Evolutionary conservation across 257 asterid species (phyloP), one percentile per base, ranked within the genome.

Genomic region (Lycium ferocissimum): DNA sequence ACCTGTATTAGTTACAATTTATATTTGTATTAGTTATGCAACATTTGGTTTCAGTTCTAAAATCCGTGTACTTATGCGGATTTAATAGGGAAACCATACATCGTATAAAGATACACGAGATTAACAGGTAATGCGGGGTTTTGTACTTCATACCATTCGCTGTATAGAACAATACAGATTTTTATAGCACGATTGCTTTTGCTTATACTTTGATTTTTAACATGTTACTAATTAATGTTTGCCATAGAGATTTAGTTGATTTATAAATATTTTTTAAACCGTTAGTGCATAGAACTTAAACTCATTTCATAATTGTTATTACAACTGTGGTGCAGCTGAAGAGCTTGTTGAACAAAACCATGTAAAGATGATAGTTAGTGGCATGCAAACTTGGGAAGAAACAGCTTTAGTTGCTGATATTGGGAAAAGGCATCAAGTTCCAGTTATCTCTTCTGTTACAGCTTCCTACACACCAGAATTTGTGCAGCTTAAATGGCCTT

Each of bases 301-400:
- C 80, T 72, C 80, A n/a, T 72, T 43, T 45, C 11, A 0, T 18
- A 45, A 0, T 20, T 73, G 11, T 47, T 73, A 4, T 73, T 47
- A 73, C 17, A 38, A 80, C 0, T 84, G 56, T 17, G 58, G 15
- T 63, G 81, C 92, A 91, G 93, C 91, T 43, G 85, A 89, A 82
- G 87, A 86, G n/a, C 84, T 91, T 53, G 67, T 89, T 65, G 75
- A 67, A 49, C 53, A 66, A 76, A 79, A 89, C 0, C 67, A 85
- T 53, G 92, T 83, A 54, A 84, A 85, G 45, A 85, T 84, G 43
- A 89, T 91, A 63, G 63, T 73, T 7, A 13, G 86, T 63, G 92
- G 92, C 33, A 83, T 84, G 71, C 63, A 81, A 56, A 86, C 88
- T 26, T 91, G 91, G 91, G 92, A 89, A 69, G 92, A 91, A 86